Evolutionary conservation across 805 yeast genomes (phyloP).

Genomic region (Tanozyma kutaoensis): DNA sequence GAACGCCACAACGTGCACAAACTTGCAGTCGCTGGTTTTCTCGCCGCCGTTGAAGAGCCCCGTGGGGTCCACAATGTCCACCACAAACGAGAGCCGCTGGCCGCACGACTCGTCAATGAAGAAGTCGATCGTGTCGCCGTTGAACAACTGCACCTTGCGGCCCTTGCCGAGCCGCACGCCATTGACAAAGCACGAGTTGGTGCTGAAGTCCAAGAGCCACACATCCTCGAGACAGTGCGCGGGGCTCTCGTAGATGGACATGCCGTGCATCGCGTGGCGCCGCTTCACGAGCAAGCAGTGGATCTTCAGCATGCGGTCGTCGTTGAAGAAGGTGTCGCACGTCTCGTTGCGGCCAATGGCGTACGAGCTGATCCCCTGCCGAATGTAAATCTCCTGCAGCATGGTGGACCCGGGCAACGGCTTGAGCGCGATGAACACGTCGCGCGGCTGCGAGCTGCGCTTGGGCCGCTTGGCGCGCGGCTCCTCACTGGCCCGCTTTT

Average conservation of each 20-base stretch:
- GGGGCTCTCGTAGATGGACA: conserved; percentile 49
- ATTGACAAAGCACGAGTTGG: conserved; percentile 70
- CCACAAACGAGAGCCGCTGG: conserved; percentile 40
- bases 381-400: conserved; percentile 39
- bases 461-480: neutral
- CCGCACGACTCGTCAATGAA: conserved; percentile 45
- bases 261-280: conserved; percentile 41
- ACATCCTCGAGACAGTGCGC: conserved; percentile 63
- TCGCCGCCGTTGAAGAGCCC: conserved; percentile 48
- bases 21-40: conserved; percentile 5
- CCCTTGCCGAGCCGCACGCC: conserved; percentile 45
- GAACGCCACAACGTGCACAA: conserved; percentile 13
- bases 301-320: conserved; percentile 68
- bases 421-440: conserved; percentile 48
- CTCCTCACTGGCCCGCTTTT: neutral
- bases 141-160: conserved; percentile 42
- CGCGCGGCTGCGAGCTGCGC: conserved; percentile 11
- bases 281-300: conserved; percentile 63
- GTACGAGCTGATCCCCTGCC: conserved; percentile 54
- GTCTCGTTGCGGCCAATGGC: conserved; percentile 62
- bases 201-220: conserved; percentile 70
- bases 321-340: conserved; percentile 50
- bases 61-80: conserved; percentile 43
- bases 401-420: conserved; percentile 35
- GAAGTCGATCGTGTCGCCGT: conserved; percentile 55